These are phyloP conservation scores for Thamnidium elegans DNA, from an alignment of 192 early-diverging fungal genomes.

Conservation along the genomic window DNA sequence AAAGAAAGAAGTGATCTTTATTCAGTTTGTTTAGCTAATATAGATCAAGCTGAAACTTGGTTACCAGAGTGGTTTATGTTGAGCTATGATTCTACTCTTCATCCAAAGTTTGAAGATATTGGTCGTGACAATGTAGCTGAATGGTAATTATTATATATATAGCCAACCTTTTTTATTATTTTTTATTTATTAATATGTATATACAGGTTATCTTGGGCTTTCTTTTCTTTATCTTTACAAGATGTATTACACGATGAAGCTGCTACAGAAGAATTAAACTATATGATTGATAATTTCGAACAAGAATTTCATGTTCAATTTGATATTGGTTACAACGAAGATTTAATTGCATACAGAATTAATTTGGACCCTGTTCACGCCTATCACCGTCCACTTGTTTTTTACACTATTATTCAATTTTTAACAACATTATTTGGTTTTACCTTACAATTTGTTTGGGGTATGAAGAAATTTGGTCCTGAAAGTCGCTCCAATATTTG, in stretches of 20 bases:
- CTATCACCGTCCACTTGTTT: constrained; percentile 27
- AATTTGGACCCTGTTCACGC: constrained; percentile 36
- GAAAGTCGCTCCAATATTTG: not conserved
- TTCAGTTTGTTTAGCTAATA: constrained; percentile 16
- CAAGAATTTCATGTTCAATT: constrained; percentile 13
- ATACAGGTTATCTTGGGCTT: constrained; percentile 32
- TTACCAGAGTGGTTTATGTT: constrained; percentile 29
- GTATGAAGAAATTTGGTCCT: constrained; percentile 23
- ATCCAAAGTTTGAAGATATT: constrained; percentile 16
- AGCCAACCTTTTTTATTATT: too few species aligned
- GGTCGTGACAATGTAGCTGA: constrained; percentile 30
- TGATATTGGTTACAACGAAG: constrained; percentile 22
- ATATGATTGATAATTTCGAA: constrained; percentile 24
- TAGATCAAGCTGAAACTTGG: constrained; percentile 20
- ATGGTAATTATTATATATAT: constrained; percentile 25
- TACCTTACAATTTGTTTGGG: constrained; percentile 19
- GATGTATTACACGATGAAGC: constrained; percentile 9
- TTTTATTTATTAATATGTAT: not conserved
- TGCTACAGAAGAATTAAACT: constrained; percentile 12
- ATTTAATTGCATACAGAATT: constrained; percentile 21
- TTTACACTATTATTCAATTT: constrained; percentile 22
- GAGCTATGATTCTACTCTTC: not conserved
- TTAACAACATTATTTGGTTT: constrained; percentile 10
- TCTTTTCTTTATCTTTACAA: constrained; percentile 21
- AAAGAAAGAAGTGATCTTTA: constrained; percentile 21